Conservation (phyloP, 2,329 filamentous ascomycete genomes). For the Didymella exigua region DNA sequence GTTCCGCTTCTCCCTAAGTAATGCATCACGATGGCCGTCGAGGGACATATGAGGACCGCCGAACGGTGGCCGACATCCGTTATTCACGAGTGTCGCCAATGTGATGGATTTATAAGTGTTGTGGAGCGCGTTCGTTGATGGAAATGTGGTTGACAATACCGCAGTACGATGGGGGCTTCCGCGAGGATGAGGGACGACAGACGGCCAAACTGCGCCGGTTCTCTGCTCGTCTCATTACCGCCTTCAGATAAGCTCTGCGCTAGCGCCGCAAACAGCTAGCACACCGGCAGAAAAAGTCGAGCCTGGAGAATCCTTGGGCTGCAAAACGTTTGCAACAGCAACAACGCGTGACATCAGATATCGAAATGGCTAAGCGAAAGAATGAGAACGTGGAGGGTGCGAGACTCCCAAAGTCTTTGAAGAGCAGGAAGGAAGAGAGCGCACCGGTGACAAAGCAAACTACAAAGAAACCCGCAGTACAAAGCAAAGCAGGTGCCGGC, state of each 20-base stretch:
- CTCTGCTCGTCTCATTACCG: background rate
- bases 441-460: slow-evolving; percentile 27
- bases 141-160: slow-evolving; percentile 37
- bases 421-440: slow-evolving; percentile 34
- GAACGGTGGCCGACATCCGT: slow-evolving; percentile 55
- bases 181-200: slow-evolving; percentile 28
- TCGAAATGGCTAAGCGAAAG: slow-evolving; percentile 46
- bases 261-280: slow-evolving; percentile 28
- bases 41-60: slow-evolving; percentile 55
- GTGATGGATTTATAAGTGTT: slow-evolving; percentile 46
- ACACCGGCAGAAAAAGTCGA: slow-evolving; percentile 21
- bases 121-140: slow-evolving; percentile 43
- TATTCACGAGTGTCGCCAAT: slow-evolving; percentile 51
- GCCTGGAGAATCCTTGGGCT: slow-evolving; percentile 5
- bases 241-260: slow-evolving; percentile 34
- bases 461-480: slow-evolving; percentile 21
- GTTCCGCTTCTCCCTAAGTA: slow-evolving; percentile 49
- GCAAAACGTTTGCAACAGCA: slow-evolving; percentile 14
- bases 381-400: slow-evolving; percentile 32
- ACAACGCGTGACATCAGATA: slow-evolving; percentile 18
- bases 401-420: slow-evolving; percentile 29
- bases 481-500: slow-evolving; percentile 19
- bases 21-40: slow-evolving; percentile 51
- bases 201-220: background rate
- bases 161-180: slow-evolving; percentile 32